Evolutionary conservation across 2,329 filamentous ascomycete species (phyloP).

Genomic region (Cladosporium sp.): DNA sequence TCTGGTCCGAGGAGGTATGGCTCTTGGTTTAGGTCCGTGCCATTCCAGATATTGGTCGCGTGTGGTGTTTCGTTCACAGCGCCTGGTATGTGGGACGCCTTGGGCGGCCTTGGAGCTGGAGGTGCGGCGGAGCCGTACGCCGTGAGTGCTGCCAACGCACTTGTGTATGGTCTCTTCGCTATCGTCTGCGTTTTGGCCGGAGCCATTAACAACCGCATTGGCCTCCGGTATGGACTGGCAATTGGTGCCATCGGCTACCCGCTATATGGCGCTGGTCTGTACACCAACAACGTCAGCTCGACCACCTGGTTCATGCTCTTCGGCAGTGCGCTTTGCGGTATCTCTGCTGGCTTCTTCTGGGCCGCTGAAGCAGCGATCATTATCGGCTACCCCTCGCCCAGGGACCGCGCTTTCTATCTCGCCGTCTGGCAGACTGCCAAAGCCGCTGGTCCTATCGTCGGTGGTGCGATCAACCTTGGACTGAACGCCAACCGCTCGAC

Average conservation of each 20-base stretch:
- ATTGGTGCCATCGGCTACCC: slow-evolving; percentile 48
- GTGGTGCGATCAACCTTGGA: slow-evolving; percentile 53
- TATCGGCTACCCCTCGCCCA: slow-evolving; percentile 46
- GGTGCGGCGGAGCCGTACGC: slow-evolving; percentile 17
- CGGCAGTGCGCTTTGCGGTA: slow-evolving; percentile 49
- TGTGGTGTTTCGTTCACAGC: slow-evolving; percentile 24
- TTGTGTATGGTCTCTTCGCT: slow-evolving; percentile 19
- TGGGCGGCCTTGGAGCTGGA: slow-evolving; percentile 24
- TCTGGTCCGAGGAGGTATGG: slow-evolving; percentile 8
- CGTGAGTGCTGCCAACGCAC: slow-evolving; percentile 18
- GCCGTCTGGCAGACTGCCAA: slow-evolving; percentile 40
- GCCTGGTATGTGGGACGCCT: slow-evolving; percentile 26
- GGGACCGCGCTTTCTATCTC: slow-evolving; percentile 40
- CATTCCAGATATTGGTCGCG: slow-evolving; percentile 26
- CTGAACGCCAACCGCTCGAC: slow-evolving; percentile 45
- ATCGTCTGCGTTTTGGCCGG: slow-evolving; percentile 25
- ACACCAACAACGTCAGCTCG: slow-evolving; percentile 51
- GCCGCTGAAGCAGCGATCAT: slow-evolving; percentile 51
- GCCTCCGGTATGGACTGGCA: slow-evolving; percentile 19
- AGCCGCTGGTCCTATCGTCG: slow-evolving; percentile 45
- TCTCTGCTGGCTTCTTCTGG: slow-evolving; percentile 54
- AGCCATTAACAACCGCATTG: slow-evolving; percentile 42
- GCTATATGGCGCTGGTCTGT: slow-evolving; percentile 50
- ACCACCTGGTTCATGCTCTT: slow-evolving; percentile 54
- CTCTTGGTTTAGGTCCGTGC: slow-evolving; percentile 18